Percentiles rank a stretch among this genome's conserved stretches.
Evolutionary conservation across 2,329 filamentous ascomycete species (phyloP).

Genomic region (Cercospora beticola): DNA sequence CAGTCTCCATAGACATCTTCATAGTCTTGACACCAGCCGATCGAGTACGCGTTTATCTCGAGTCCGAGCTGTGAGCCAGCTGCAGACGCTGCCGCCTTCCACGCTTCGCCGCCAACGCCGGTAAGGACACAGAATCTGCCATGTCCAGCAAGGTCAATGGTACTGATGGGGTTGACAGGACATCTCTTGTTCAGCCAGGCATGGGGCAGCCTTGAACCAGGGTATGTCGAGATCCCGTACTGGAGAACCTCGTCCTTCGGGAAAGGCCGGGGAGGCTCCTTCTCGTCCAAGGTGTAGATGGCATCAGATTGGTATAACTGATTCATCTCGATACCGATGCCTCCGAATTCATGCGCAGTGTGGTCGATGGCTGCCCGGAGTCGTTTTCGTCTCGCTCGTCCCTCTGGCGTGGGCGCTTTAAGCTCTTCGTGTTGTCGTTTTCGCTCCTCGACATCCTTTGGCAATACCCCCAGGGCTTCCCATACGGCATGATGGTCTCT

Average conservation of each 20-base stretch:
- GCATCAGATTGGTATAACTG: constrained; percentile 54
- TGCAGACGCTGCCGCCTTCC: constrained; percentile 51
- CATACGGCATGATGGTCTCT: constrained; percentile 49
- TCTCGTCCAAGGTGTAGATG: constrained; percentile 34
- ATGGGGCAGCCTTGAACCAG: constrained; percentile 61
- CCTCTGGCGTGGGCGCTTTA: constrained; percentile 30
- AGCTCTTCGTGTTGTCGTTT: constrained; percentile 34
- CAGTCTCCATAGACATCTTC: constrained; percentile 65
- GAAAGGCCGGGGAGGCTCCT: constrained; percentile 22
- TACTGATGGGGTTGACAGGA: constrained; percentile 34
- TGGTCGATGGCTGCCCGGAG: constrained; percentile 34
- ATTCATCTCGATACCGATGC: constrained; percentile 60
- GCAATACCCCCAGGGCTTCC: constrained; percentile 35
- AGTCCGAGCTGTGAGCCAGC: constrained; percentile 46
- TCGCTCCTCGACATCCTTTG: constrained; percentile 32
- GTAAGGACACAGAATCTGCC: constrained; percentile 46
- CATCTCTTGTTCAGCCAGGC: constrained; percentile 56
- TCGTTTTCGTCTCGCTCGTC: constrained; percentile 41
- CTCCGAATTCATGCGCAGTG: constrained; percentile 48
- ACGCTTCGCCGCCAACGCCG: constrained; percentile 55
- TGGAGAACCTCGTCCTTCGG: constrained; percentile 31
- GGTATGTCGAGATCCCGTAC: constrained; percentile 50
- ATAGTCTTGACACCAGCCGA: constrained; percentile 60
- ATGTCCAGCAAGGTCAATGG: constrained; percentile 60
- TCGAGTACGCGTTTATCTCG: constrained; percentile 50